phyloP scores from a whole-genome alignment of 345 rosid species.

The Rhizophora apiculata region DNA sequence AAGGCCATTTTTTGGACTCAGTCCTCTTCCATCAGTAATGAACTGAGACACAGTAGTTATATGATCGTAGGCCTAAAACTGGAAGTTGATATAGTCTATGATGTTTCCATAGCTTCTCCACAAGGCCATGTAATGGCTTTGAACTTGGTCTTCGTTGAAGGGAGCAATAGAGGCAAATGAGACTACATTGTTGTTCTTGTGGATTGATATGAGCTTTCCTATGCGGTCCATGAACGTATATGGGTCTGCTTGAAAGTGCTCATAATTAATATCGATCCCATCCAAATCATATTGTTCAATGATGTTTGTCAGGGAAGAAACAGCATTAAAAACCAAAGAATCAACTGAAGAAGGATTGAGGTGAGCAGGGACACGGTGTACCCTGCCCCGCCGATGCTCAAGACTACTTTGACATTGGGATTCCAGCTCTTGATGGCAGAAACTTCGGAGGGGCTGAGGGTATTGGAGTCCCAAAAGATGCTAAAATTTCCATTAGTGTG shows the following conservation, averaged over 20 bases:
- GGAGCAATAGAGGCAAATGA: conserved; percentile 8
- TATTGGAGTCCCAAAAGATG: neutral
- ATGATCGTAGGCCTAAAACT: neutral
- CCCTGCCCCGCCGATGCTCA: neutral
- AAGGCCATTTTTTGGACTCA: conserved; percentile 31
- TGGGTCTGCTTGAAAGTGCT: neutral
- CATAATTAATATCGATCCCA: neutral
- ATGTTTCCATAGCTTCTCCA: neutral
- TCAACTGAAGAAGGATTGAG: neutral
- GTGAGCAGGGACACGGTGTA: neutral
- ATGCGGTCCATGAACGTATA: neutral
- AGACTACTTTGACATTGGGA: neutral
- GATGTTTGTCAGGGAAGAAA: neutral
- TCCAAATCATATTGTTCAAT: neutral
- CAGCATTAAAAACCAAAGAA: neutral
- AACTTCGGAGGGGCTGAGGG: neutral
- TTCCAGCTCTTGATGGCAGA: neutral
- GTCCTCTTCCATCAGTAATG: conserved; percentile 27
- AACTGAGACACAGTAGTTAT: conserved; percentile 15
- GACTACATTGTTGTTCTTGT: neutral
- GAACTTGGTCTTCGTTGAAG: neutral
- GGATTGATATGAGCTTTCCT: neutral
- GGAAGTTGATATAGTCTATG: neutral
- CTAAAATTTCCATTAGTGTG: neutral
- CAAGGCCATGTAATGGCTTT: conserved; percentile 2